A percentile compares a stretch with the other conserved stretches of the same genome.
Conservation (phyloP, 1,284 basidiomycete species). For the Sanghuangporus weigelae region DNA sequence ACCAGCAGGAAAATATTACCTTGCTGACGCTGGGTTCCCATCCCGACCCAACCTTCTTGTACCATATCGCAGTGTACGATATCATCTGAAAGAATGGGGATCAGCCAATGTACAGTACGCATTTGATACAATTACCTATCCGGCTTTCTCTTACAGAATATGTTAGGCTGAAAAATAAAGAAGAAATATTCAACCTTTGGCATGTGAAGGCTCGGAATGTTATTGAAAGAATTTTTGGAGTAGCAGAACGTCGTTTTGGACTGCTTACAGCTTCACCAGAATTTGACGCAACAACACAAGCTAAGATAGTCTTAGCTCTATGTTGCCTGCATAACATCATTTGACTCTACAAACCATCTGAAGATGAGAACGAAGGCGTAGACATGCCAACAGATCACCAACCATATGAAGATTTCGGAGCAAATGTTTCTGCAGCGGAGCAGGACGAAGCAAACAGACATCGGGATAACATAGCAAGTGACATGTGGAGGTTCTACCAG, state of each 20-base stretch:
- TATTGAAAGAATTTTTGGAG: constrained; percentile 22
- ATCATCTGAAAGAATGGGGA: constrained; percentile 34
- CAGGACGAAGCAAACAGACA: constrained; percentile 19
- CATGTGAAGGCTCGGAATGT: constrained; percentile 21
- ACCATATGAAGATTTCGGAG: not conserved
- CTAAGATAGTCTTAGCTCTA: constrained; percentile 20
- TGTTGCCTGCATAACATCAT: constrained; percentile 26
- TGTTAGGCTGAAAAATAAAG: constrained; percentile 16
- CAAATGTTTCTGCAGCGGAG: constrained; percentile 10
- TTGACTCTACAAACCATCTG: constrained; percentile 20
- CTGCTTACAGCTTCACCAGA: constrained; percentile 19
- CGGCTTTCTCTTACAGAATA: not conserved
- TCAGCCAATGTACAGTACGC: constrained; percentile 20
- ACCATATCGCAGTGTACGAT: constrained; percentile 27
- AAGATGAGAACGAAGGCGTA: not conserved
- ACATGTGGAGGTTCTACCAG: constrained; percentile 25
- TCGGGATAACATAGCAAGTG: constrained; percentile 27
- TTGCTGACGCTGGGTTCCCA: constrained; percentile 37
- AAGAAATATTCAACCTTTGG: constrained; percentile 23
- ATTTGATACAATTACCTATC: constrained; percentile 2
- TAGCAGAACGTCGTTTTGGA: constrained; percentile 20
- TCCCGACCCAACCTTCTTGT: constrained; percentile 28
- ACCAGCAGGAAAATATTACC: constrained; percentile 29
- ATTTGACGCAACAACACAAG: constrained; percentile 22
- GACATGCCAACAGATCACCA: not conserved